Conservation (phyloP, 805 yeast species). For the Saturnispora dispora region DNA sequence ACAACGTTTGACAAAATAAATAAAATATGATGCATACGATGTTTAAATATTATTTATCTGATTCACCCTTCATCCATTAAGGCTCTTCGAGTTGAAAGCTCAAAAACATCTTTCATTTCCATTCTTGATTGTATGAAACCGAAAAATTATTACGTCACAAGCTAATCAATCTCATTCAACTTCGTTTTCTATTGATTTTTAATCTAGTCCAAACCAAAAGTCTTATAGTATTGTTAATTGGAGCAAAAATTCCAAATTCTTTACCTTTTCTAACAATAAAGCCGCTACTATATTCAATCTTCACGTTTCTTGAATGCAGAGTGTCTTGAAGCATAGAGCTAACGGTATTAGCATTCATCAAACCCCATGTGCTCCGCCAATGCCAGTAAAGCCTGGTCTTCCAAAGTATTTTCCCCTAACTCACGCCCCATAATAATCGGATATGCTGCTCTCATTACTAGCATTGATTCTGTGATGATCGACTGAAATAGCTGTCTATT, state of each 20-base stretch:
- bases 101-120: too few species aligned
- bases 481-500: conserved; percentile 29
- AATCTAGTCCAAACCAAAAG: conserved; percentile 1
- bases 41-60: too few species aligned
- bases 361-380: conserved; percentile 23
- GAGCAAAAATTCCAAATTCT: conserved; percentile 34
- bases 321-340: conserved; percentile 70
- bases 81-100: too few species aligned
- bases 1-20: too few species aligned
- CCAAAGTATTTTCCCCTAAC: conserved; percentile 26
- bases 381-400: conserved; percentile 28
- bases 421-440: conserved; percentile 25
- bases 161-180: too few species aligned
- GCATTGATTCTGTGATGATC: conserved; percentile 38
- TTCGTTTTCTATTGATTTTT: background rate
- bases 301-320: conserved; percentile 48
- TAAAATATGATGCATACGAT: too few species aligned
- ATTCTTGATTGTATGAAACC: too few species aligned
- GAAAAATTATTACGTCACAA: too few species aligned
- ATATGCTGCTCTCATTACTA: conserved; percentile 29
- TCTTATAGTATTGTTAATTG: conserved; percentile 38
- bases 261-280: conserved; percentile 52
- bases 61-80: too few species aligned
- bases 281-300: conserved; percentile 79
- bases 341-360: conserved; percentile 39